A percentile compares a stretch with the other conserved stretches of the same genome.
phyloP scores from a whole-genome alignment of 306 rosid species.

The Rosa chinensis region DNA sequence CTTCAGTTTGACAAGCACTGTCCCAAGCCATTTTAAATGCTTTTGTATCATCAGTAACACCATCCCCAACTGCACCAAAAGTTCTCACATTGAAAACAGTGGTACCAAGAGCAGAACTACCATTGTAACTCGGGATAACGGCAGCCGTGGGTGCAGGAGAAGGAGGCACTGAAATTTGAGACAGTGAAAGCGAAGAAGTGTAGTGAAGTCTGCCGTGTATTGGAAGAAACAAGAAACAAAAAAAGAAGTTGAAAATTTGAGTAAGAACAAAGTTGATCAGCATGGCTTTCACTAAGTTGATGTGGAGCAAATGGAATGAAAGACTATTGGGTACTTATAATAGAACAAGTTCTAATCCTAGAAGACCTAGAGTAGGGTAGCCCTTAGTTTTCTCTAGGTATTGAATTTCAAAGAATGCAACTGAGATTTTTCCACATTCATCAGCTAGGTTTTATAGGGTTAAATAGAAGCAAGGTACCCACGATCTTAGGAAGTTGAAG shows the following conservation, averaged over 20 bases:
- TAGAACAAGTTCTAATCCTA: conserved; percentile 11
- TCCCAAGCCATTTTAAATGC: conserved; percentile 72
- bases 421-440: conserved; percentile 29
- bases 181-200: background rate
- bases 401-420: conserved; percentile 29
- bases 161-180: conserved; percentile 34
- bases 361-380: background rate
- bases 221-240: conserved; percentile 19
- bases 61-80: conserved; percentile 70
- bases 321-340: conserved; percentile 4
- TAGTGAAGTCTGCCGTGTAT: conserved; percentile 14
- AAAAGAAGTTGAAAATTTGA: conserved; percentile 2
- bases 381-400: conserved; percentile 6
- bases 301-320: conserved; percentile 13
- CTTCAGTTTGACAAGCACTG: conserved; percentile 47
- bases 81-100: conserved; percentile 37
- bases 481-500: conserved; percentile 35
- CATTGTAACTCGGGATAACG: conserved; percentile 16
- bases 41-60: conserved; percentile 51
- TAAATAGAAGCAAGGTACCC: conserved; percentile 33
- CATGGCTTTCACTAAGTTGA: background rate
- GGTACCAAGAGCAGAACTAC: background rate
- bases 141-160: conserved; percentile 28
- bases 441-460: conserved; percentile 30
- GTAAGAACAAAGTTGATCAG: conserved; percentile 9